These are phyloP conservation scores for Pythium apleroticum DNA, from an alignment of 352 stramenopile species.

Conservation along the genomic window DNA sequence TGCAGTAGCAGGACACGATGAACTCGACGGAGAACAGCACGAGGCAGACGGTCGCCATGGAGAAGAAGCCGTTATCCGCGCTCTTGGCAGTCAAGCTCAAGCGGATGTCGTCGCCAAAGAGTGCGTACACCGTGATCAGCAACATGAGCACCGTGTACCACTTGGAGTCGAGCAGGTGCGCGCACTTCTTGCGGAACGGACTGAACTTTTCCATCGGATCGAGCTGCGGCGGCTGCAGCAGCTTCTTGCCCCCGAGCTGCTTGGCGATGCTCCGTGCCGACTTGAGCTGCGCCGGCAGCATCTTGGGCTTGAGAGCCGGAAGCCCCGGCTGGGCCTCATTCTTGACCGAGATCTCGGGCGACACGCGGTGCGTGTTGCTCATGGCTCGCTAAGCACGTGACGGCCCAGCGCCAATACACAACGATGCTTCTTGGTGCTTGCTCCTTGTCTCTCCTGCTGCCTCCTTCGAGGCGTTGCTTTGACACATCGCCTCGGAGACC, in stretches of 20 bases:
- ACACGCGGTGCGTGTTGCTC: constrained; percentile 57
- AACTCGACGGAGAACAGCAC: constrained; percentile 91
- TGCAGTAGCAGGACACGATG: constrained; percentile 65
- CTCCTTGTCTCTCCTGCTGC: background rate
- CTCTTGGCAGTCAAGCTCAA: constrained; percentile 64
- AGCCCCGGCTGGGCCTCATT: constrained; percentile 45
- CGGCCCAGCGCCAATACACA: background rate
- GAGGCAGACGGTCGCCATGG: constrained; percentile 85
- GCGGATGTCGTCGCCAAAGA: constrained; percentile 93
- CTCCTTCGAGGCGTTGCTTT: background rate
- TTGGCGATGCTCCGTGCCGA: constrained; percentile 33
- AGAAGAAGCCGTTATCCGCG: constrained; percentile 84
- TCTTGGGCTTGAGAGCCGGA: constrained; percentile 53
- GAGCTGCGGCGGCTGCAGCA: constrained; percentile 25
- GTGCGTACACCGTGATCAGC: constrained; percentile 89
- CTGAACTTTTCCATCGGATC: constrained; percentile 46
- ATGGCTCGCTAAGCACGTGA: background rate
- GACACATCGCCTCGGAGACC: background rate
- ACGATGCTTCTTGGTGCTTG: background rate
- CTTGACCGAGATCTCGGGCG: constrained; percentile 70
- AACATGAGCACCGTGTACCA: constrained; percentile 86
- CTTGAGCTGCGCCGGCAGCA: constrained; percentile 43
- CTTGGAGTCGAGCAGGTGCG: constrained; percentile 69
- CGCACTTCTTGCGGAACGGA: constrained; percentile 38
- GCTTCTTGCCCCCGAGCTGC: constrained; percentile 7